Evolutionary conservation across 2,329 filamentous ascomycete genomes (phyloP).

Genomic region (Cryphonectria naterciae): DNA sequence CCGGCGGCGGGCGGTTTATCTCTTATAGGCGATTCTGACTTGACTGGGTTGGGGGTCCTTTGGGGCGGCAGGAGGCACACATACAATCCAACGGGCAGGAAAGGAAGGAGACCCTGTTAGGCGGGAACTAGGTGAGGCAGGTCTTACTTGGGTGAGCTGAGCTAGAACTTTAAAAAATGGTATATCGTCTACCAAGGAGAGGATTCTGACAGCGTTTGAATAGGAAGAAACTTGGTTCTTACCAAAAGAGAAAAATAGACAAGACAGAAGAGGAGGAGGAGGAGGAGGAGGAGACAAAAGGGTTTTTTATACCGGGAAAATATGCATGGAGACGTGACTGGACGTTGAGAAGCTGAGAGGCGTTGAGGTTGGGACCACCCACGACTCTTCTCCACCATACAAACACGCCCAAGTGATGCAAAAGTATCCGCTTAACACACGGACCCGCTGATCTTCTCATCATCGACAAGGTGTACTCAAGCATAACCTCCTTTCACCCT

Average conservation of each 20-base stretch:
- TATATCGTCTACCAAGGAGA: background rate
- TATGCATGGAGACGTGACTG: background rate
- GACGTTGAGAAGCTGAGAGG: background rate
- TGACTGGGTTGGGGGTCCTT: background rate
- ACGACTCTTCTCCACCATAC: background rate
- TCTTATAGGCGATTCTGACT: background rate
- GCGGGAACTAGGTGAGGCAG: constrained; percentile 3
- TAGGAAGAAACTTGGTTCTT: background rate
- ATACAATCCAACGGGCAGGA: background rate
- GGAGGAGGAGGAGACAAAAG: background rate
- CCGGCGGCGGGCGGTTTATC: constrained; percentile 8
- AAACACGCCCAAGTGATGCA: background rate
- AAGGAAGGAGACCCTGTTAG: background rate
- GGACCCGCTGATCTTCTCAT: constrained; percentile 16
- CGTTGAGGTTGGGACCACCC: background rate
- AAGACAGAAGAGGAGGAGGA: background rate
- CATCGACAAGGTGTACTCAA: background rate
- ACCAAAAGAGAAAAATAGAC: background rate
- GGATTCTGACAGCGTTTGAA: background rate
- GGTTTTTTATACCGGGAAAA: background rate
- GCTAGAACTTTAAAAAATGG: background rate
- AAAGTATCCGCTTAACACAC: constrained; percentile 11
- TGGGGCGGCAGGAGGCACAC: background rate
- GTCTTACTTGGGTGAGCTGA: background rate
- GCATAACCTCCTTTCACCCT: background rate